A percentile compares a stretch with the other conserved stretches of the same genome.
Conservation (phyloP, 2,329 filamentous ascomycete species). For the Scedosporium dehoogii region DNA sequence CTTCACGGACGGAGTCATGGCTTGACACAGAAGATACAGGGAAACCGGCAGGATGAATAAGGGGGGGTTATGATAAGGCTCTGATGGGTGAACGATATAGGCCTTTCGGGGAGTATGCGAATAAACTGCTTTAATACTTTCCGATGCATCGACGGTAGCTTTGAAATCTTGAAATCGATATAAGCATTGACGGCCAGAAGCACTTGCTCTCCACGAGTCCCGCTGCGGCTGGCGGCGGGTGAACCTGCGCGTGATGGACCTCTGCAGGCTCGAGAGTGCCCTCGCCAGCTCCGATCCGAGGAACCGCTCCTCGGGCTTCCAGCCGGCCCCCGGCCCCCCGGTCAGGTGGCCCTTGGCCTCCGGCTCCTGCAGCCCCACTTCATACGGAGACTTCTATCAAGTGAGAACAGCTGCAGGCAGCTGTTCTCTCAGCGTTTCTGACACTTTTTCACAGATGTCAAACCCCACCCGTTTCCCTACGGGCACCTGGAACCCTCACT, state of each 20-base stretch:
- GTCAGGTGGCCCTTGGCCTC: conserved; percentile 46
- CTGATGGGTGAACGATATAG: not conserved
- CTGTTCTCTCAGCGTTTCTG: too few relatives aligned
- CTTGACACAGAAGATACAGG: not conserved
- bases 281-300: conserved; percentile 40
- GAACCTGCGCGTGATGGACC: conserved; percentile 30
- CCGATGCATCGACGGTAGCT: not conserved
- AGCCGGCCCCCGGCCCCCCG: conserved; percentile 47
- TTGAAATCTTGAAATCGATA: too few relatives aligned
- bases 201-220: too few relatives aligned
- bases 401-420: too few relatives aligned
- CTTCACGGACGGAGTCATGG: not conserved
- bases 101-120: not conserved
- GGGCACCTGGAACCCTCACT: not conserved
- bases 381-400: too few relatives aligned
- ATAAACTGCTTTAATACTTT: not conserved
- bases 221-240: conserved; percentile 19
- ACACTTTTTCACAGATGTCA: not conserved
- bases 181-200: too few relatives aligned
- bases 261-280: conserved; percentile 20
- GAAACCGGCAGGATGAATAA: not conserved
- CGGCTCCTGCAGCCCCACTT: conserved; percentile 29
- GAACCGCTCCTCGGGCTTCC: conserved; percentile 36
- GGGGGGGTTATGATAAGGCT: too few relatives aligned
- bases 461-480: not conserved